Evolutionary conservation across 2,329 filamentous ascomycete genomes (phyloP), one percentile per base, ranked within the genome.

Genomic region (Neoascochyta sp.): DNA sequence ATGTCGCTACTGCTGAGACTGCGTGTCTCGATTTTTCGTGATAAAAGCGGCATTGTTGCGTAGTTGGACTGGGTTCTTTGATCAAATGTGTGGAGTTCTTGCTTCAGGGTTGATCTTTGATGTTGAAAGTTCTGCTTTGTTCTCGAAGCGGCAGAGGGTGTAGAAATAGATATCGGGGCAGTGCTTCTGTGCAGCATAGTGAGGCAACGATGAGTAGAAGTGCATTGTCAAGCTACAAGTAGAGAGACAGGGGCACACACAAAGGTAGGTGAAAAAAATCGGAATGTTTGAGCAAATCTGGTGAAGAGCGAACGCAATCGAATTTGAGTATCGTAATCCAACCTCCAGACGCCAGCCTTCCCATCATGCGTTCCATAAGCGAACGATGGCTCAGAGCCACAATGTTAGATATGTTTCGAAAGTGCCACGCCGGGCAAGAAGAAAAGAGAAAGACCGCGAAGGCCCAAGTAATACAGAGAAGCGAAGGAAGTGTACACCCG

Each of bases 311-410:
- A 34, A 39, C 21, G 23, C 15, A 11, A 29, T 33, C 34, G 34
- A 35, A 36, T 39, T 53, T 50, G 44, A 48, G 41, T 47, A 37
- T 50, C 36, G 42, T 49, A 22, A 45, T 48, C 38, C 47, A 46
- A 49, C 35, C 26, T 26, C 37, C 24, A 25, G 43, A 47, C 52
- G 51, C 50, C 52, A 16, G 28, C n/a, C 11, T 29, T 25, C 41
- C 30, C 22, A 32, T 49, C 51, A 35, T 55, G 43, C 28, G 45
- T 26, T 46, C 45, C 44, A 51, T 52, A 16, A 53, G 35, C 43
- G 44, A 54, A 41, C 16, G 41, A 32, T 22, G 24, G 26, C 28
- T 33, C 24, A 11, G 20, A 37, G 20, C 30, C 32, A 33, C 16
- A 19, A 25, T 29, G 22, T 21, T 18, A 26, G 19, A 16, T n/a